Conservation (phyloP, 345 rosid species). For the Zanthoxylum bungeanum region DNA sequence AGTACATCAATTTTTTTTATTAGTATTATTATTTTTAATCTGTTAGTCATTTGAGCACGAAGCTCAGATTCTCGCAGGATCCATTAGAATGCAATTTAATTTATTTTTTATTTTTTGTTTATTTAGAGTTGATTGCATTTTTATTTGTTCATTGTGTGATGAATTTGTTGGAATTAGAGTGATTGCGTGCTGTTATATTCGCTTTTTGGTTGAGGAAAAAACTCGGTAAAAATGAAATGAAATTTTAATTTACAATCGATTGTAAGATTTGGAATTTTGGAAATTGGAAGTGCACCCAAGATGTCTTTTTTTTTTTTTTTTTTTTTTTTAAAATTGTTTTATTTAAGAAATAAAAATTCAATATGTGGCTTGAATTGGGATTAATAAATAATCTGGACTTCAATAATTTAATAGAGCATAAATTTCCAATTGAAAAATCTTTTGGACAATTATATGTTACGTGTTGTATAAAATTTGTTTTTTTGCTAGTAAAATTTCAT, state of each 20-base stretch:
- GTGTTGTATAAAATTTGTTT: background rate
- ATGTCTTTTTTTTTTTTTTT: background rate
- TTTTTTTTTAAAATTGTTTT: too few relatives aligned
- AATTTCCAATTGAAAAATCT: too few relatives aligned
- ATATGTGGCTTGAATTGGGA: background rate
- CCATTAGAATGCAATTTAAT: background rate
- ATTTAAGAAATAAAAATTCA: background rate
- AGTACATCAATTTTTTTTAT: slow-evolving; percentile 11
- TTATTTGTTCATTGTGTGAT: background rate
- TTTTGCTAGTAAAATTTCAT: too few relatives aligned
- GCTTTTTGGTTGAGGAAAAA: slow-evolving; percentile 11
- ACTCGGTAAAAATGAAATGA: background rate
- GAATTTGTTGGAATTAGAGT: background rate
- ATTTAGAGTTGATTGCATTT: background rate
- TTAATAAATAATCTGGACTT: background rate
- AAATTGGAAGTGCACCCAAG: background rate
- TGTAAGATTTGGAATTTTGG: background rate
- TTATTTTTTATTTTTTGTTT: too few relatives aligned
- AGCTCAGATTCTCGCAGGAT: background rate
- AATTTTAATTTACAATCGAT: background rate
- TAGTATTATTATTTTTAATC: background rate
- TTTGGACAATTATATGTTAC: background rate
- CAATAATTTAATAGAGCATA: background rate
- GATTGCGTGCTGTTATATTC: background rate
- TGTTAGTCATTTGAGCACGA: background rate